phyloP scores from a whole-genome alignment of 768 basidiomycete species.

The Zangia roseola region DNA sequence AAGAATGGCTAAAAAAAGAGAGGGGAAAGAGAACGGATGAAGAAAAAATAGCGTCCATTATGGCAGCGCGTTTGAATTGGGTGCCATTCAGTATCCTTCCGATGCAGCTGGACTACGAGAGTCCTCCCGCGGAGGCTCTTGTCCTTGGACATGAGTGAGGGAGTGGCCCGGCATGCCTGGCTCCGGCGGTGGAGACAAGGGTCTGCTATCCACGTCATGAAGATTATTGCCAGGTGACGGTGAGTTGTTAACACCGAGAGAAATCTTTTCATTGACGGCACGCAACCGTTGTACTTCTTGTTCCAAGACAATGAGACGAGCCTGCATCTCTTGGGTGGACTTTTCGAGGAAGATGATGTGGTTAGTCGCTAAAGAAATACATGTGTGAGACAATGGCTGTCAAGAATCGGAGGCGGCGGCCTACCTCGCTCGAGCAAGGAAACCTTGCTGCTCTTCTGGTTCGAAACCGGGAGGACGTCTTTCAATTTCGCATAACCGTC shows the following conservation, averaged over 20 bases:
- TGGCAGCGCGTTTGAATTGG: conserved; percentile 19
- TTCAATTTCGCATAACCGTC: conserved; percentile 89
- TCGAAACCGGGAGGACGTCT: conserved; percentile 81
- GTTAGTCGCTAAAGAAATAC: conserved; percentile 58
- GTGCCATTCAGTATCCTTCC: conserved; percentile 29
- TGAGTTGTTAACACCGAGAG: conserved; percentile 57
- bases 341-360: conserved; percentile 75
- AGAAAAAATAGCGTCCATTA: conserved; percentile 34
- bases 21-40: conserved; percentile 30
- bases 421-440: conserved; percentile 84
- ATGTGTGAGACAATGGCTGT: conserved; percentile 10
- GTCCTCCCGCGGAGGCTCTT: conserved; percentile 61
- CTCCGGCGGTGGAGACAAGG: conserved; percentile 67
- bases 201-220: conserved; percentile 43
- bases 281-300: conserved; percentile 69
- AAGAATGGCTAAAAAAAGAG: conserved; percentile 30
- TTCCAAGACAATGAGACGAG: conserved; percentile 64
- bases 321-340: conserved; percentile 67
- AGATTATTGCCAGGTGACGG: conserved; percentile 52
- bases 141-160: conserved; percentile 55
- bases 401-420: conserved; percentile 20
- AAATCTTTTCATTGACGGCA: conserved; percentile 80
- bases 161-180: conserved; percentile 44
- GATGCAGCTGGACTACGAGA: conserved; percentile 43
- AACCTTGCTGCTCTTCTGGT: conserved; percentile 91